Evolutionary conservation across 495 filamentous ascomycete genomes (phyloP).

Genomic region (Sabuloglossum arenarium): DNA sequence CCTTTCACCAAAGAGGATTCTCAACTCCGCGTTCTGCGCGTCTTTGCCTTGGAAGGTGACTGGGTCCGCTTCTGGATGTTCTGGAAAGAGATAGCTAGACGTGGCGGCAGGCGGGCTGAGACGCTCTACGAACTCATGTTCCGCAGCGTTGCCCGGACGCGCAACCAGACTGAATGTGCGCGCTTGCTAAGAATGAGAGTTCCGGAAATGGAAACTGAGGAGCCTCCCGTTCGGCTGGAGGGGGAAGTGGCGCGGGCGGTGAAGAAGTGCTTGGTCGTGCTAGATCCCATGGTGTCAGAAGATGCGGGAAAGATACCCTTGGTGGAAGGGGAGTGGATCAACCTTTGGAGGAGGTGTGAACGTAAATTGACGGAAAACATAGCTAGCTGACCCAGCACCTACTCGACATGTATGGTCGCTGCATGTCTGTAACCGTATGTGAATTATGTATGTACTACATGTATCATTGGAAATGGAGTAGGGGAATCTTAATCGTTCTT

Average conservation of each 20-base stretch:
- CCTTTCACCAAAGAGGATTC: slow-evolving; percentile 27
- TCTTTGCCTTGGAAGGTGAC: slow-evolving; percentile 19
- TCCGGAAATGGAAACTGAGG: slow-evolving; percentile 37
- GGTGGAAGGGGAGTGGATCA: slow-evolving; percentile 7
- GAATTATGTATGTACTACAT: neutral
- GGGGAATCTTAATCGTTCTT: too few species aligned
- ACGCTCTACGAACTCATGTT: slow-evolving; percentile 37
- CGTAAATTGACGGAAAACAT: neutral
- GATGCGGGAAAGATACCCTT: neutral
- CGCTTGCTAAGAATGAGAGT: slow-evolving; percentile 28
- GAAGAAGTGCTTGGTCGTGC: slow-evolving; percentile 29
- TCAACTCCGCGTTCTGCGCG: slow-evolving; percentile 25
- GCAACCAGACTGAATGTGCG: slow-evolving; percentile 24
- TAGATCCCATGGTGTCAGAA: slow-evolving; percentile 24
- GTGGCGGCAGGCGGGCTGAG: slow-evolving; percentile 26
- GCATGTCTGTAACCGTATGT: neutral
- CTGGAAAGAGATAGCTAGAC: slow-evolving; percentile 34
- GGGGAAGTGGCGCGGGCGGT: slow-evolving; percentile 22
- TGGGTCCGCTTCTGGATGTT: slow-evolving; percentile 38
- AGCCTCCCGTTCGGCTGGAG: slow-evolving; percentile 25
- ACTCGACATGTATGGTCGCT: neutral
- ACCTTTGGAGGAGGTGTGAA: slow-evolving; percentile 7
- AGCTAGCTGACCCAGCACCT: neutral
- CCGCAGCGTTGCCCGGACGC: slow-evolving; percentile 24
- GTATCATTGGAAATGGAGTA: too few species aligned